Evolutionary conservation across 768 basidiomycete species (phyloP).

Genomic region (Suillus bovinus): DNA sequence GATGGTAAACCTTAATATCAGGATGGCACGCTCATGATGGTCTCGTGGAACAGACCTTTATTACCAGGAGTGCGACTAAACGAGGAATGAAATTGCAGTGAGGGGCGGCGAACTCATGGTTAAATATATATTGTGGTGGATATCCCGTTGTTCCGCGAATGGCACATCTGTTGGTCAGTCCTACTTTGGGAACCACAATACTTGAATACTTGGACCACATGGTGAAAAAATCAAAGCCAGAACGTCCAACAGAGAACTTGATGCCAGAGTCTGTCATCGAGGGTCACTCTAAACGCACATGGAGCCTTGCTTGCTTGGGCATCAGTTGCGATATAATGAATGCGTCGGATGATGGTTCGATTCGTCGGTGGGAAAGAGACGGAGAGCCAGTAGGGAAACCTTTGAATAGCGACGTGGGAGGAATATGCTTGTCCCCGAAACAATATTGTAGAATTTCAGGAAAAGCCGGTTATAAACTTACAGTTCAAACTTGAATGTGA

Average conservation of each 20-base stretch:
- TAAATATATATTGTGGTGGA: no score
- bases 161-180: not conserved
- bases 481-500: no score
- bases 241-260: not conserved
- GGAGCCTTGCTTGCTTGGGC: not conserved
- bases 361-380: not conserved
- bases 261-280: not conserved
- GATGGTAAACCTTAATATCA: no score
- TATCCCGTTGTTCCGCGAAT: not conserved
- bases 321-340: not conserved
- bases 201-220: not conserved
- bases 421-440: no score
- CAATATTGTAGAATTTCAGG: no score
- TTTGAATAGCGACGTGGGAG: not conserved
- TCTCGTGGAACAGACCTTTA: no score
- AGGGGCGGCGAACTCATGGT: no score
- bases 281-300: not conserved
- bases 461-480: no score
- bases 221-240: not conserved
- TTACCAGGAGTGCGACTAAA: no score
- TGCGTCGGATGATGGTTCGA: not conserved
- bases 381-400: not conserved
- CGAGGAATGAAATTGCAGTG: no score
- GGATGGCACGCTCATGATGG: no score
- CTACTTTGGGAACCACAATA: not conserved